Evolutionary conservation across 306 rosid genomes (phyloP).

Genomic region (Quillaja saponaria): DNA sequence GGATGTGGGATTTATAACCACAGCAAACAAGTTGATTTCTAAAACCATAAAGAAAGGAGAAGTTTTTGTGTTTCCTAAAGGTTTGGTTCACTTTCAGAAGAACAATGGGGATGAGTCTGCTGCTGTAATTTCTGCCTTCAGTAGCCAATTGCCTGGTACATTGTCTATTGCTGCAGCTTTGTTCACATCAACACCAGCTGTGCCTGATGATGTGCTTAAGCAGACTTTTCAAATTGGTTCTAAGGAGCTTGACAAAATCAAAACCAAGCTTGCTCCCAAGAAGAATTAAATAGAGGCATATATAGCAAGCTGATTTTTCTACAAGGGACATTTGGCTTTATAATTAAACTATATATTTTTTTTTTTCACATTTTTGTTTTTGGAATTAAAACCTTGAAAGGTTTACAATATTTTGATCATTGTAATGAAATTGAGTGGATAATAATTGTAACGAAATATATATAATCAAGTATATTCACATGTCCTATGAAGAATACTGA

Average conservation of each 20-base stretch:
- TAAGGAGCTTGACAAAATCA: constrained; percentile 36
- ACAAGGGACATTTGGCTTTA: neutral
- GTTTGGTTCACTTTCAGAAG: constrained; percentile 50
- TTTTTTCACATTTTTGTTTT: too few species aligned
- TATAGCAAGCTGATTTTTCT: neutral
- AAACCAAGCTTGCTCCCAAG: constrained; percentile 53
- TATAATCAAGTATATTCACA: constrained; percentile 3
- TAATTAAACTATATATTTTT: neutral
- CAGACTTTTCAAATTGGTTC: constrained; percentile 48
- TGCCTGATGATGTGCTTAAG: constrained; percentile 43
- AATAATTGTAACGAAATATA: constrained; percentile 15
- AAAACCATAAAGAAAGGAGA: constrained; percentile 49
- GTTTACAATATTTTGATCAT: too few species aligned
- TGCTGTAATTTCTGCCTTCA: constrained; percentile 46
- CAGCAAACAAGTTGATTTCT: constrained; percentile 45
- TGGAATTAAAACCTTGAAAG: too few species aligned
- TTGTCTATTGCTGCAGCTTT: constrained; percentile 42
- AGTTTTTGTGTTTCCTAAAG: constrained; percentile 55
- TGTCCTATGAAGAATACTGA: neutral
- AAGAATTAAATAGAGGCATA: constrained; percentile 30
- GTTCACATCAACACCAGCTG: constrained; percentile 42
- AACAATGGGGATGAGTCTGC: constrained; percentile 46
- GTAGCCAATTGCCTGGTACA: constrained; percentile 57
- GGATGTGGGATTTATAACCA: constrained; percentile 49
- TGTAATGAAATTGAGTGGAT: neutral